Conservation (phyloP, 768 basidiomycete species). For the Tricholoma terreum region DNA sequence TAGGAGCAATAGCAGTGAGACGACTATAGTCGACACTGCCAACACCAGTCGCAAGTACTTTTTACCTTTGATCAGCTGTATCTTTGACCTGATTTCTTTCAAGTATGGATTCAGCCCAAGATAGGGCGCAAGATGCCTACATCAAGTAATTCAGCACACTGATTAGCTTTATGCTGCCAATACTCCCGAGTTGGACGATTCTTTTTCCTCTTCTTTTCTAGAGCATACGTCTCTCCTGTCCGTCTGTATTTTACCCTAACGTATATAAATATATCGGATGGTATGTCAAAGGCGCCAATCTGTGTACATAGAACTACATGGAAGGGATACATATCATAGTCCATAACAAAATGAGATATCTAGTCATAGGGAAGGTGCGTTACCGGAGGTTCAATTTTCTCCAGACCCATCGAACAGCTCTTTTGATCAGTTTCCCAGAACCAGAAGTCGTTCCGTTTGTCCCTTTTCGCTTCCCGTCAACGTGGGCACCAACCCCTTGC, state of each 20-base stretch:
- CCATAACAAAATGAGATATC: not conserved
- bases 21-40: conserved; percentile 1
- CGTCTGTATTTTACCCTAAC: no score
- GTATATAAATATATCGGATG: no score
- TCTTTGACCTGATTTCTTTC: not conserved
- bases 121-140: conserved; percentile 10
- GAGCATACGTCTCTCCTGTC: no score
- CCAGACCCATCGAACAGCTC: conserved; percentile 6
- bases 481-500: not conserved
- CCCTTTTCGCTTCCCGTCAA: not conserved
- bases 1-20: conserved; percentile 1
- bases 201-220: no score
- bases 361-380: not conserved
- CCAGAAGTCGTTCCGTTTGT: not conserved
- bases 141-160: conserved; percentile 14
- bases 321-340: not conserved
- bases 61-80: not conserved
- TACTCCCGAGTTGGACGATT: no score
- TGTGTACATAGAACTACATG: not conserved
- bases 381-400: conserved; percentile 6
- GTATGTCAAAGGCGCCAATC: no score
- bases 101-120: conserved; percentile 4
- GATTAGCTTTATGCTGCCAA: not conserved
- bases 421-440: conserved; percentile 2
- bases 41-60: conserved; percentile 6